phyloP scores from a whole-genome alignment of 1,139 yeast species.

The Blastobotrys arbuscula region DNA sequence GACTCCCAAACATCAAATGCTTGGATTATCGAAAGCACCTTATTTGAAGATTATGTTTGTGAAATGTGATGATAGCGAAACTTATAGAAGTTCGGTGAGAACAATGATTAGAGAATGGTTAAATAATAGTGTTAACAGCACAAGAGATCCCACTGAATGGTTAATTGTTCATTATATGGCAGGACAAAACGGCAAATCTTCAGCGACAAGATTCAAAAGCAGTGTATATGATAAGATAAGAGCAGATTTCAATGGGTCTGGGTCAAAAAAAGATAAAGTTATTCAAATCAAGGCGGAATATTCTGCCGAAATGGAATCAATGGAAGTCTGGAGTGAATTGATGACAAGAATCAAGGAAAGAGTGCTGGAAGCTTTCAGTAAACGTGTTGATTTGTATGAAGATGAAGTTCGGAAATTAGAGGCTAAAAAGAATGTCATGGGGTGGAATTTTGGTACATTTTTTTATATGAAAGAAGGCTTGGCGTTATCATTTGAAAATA shows the following conservation, averaged over 20 bases:
- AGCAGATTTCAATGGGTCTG: conserved; percentile 50
- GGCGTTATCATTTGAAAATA: conserved; percentile 43
- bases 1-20: conserved; percentile 37
- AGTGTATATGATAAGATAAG: conserved; percentile 61
- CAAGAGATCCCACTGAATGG: conserved; percentile 56
- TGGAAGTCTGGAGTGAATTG: conserved; percentile 48
- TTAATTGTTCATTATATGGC: conserved; percentile 54
- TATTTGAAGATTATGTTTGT: conserved; percentile 67
- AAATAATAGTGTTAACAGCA: conserved; percentile 39
- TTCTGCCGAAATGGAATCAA: conserved; percentile 35
- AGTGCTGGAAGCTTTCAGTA: conserved; percentile 52
- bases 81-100: conserved; percentile 71
- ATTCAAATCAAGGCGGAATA: conserved; percentile 36
- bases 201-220: conserved; percentile 41
- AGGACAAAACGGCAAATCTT: conserved; percentile 31
- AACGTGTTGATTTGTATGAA: conserved; percentile 41
- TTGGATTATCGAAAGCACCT: conserved; percentile 43
- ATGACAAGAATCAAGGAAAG: conserved; percentile 46
- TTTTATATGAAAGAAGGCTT: conserved; percentile 44
- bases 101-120: conserved; percentile 84
- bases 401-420: conserved; percentile 36
- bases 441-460: conserved; percentile 42
- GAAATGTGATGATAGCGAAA: conserved; percentile 59
- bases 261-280: conserved; percentile 34
- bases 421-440: conserved; percentile 33